Percentiles rank a stretch among this genome's conserved stretches.
Conservation (phyloP, 2,329 filamentous ascomycete species). For the Colletotrichum musicola region DNA sequence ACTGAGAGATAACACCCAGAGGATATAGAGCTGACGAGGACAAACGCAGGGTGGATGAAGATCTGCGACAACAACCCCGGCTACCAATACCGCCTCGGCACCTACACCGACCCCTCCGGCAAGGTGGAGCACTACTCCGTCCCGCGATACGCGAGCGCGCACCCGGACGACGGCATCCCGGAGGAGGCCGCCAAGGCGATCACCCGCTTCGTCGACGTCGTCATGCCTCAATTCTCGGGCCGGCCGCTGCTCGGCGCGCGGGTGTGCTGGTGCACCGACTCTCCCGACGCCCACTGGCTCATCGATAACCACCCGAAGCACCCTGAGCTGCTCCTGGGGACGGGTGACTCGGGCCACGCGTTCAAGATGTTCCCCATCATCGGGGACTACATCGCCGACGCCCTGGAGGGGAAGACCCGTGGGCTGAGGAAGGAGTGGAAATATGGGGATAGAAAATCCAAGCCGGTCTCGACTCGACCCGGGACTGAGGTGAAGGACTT, state of each 20-base stretch:
- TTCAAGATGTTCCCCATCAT: conserved; percentile 47
- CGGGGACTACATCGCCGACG: conserved; percentile 42
- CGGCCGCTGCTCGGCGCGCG: conserved; percentile 42
- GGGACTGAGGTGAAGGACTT: conserved; percentile 42
- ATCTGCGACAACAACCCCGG: conserved; percentile 40
- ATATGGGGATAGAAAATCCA: conserved; percentile 38
- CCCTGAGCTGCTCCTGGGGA: conserved; percentile 39
- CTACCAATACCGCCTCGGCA: conserved; percentile 35
- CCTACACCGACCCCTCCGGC: conserved; percentile 28
- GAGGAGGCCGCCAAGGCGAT: conserved; percentile 35
- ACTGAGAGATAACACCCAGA: too few relatives aligned
- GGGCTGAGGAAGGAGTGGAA: conserved; percentile 42
- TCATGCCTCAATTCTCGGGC: conserved; percentile 44
- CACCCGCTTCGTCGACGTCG: conserved; percentile 33
- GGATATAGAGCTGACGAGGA: background rate
- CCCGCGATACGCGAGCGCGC: conserved; percentile 37
- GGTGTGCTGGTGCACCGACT: conserved; percentile 51
- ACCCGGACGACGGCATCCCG: conserved; percentile 36
- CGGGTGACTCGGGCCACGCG: conserved; percentile 44
- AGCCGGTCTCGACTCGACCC: conserved; percentile 37
- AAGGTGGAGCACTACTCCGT: conserved; percentile 33
- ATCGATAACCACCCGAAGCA: conserved; percentile 44
- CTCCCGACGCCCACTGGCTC: conserved; percentile 50
- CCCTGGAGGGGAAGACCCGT: conserved; percentile 37
- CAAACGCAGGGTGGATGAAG: conserved; percentile 32